These are phyloP conservation scores for Xerophyta viscosa DNA, from an alignment of 106 monocot species.

Conservation along the genomic window DNA sequence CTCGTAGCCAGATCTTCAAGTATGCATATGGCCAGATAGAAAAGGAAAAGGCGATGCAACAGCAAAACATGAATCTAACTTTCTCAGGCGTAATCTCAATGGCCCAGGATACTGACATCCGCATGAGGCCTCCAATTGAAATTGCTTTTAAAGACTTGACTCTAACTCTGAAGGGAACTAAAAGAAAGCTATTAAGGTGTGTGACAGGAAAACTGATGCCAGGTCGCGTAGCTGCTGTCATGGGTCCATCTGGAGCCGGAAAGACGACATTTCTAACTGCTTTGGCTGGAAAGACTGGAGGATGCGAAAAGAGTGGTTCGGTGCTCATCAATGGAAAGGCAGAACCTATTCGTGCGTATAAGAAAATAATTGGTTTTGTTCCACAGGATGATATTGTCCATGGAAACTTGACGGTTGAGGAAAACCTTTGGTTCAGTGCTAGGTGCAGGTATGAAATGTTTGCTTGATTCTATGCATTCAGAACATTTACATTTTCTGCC, in stretches of 20 bases:
- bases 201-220: constrained; percentile 89
- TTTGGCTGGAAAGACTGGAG: constrained; percentile 75
- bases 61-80: constrained; percentile 67
- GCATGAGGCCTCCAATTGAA: constrained; percentile 62
- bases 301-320: constrained; percentile 64
- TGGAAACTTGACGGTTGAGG: constrained; percentile 96
- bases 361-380: constrained; percentile 96
- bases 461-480: background rate
- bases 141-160: constrained; percentile 87
- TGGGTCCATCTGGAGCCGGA: constrained; percentile 97
- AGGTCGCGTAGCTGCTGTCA: constrained; percentile 78
- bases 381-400: constrained; percentile 99
- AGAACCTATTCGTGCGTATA: constrained; percentile 79
- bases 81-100: constrained; percentile 77
- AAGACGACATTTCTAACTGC: constrained; percentile 95
- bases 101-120: constrained; percentile 51
- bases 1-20: constrained; percentile 79
- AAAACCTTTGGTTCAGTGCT: constrained; percentile 99
- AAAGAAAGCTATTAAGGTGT: constrained; percentile 63
- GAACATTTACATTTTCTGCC: too few relatives aligned
- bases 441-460: constrained; percentile 64
- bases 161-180: constrained; percentile 62
- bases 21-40: constrained; percentile 98
- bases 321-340: constrained; percentile 83
- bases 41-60: constrained; percentile 73